Base-by-base conservation (phyloP, 495 filamentous ascomycete genomes). In the Annulohypoxylon stygium region DNA sequence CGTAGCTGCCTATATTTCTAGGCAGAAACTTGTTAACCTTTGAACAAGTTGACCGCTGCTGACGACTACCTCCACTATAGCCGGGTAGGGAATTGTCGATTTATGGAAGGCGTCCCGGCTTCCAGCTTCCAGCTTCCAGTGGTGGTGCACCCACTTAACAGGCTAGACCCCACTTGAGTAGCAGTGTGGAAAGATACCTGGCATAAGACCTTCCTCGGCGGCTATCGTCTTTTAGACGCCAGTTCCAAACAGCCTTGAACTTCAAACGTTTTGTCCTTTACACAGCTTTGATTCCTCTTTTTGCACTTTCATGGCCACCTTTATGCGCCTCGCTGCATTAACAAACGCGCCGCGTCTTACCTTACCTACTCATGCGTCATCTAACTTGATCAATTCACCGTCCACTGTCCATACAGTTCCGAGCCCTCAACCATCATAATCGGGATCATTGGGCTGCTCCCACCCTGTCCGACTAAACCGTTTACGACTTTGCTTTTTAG, bases 291-390 rank as follows among this genome's bases (percentile, higher is more conserved):
- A 59, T 51, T 5, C 47, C 26, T 63, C 14, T 43, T 14, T 43
- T n/a, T n/a, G 39, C 12, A 43, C 4, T 59, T 68, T 70, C 67
- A 75, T 71, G 67, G 59, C 50, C 64, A 59, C 20, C 41, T 74
- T 50, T 66, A 74, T 74, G 26, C 67, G 48, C 65, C 63, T 65
- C 36, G 67, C 25, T 74, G 60, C 55, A 69, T 71, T 59, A 39
- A 60, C 62, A 74, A 69, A 71, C 70, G 70, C 75, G 75, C 77
- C 65, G 70, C 73, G 61, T 79, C 63, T 55, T 69, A 72, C 69
- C 61, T 61, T 39, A 65, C 47, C 57, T 39, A 65, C 47, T 67
- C 36, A 47, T 74, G 71, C 67, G 58, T 73, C 75, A 74, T 74
- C 60, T 75, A 48, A 53, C 45, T 68, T 67, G 67, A 62, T 34